phyloP scores from a whole-genome alignment of 768 basidiomycete species.

The Boletus eberwhitei region DNA sequence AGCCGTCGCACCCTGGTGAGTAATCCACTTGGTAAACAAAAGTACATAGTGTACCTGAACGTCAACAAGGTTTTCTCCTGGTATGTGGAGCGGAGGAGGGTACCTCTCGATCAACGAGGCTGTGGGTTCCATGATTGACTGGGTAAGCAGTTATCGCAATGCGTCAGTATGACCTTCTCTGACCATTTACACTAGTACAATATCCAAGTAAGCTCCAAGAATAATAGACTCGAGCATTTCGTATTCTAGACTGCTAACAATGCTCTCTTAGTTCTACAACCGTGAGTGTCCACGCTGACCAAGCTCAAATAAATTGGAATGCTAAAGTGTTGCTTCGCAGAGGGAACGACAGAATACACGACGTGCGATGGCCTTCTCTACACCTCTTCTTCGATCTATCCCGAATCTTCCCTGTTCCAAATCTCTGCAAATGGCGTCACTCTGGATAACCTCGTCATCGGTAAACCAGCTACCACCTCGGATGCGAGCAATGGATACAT shows the following conservation, averaged over 20 bases:
- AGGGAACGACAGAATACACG: slow-evolving; percentile 36
- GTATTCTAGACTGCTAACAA: not conserved
- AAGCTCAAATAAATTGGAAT: not conserved
- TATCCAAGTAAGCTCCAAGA: not conserved
- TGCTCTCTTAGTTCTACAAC: slow-evolving; percentile 13
- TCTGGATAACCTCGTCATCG: slow-evolving; percentile 66
- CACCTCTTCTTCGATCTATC: slow-evolving; percentile 38
- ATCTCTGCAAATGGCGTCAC: slow-evolving; percentile 53
- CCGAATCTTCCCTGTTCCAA: slow-evolving; percentile 42
- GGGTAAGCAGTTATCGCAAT: not conserved
- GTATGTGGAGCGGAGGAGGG: not conserved
- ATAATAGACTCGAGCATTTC: not conserved
- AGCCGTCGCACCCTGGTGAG: slow-evolving; percentile 7
- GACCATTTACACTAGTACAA: not conserved
- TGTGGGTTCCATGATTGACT: not conserved
- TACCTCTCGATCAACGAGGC: not conserved
- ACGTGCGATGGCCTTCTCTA: slow-evolving; percentile 38
- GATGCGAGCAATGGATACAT: slow-evolving; percentile 58
- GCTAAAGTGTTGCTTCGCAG: slow-evolving; percentile 11
- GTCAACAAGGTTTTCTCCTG: not conserved
- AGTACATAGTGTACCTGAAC: not conserved
- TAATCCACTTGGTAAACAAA: not conserved
- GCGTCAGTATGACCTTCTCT: not conserved
- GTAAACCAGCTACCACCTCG: slow-evolving; percentile 54
- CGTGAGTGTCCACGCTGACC: slow-evolving; percentile 1